phyloP scores from a whole-genome alignment of 192 early-diverging fungal species.

The Coemansia pectinata region DNA sequence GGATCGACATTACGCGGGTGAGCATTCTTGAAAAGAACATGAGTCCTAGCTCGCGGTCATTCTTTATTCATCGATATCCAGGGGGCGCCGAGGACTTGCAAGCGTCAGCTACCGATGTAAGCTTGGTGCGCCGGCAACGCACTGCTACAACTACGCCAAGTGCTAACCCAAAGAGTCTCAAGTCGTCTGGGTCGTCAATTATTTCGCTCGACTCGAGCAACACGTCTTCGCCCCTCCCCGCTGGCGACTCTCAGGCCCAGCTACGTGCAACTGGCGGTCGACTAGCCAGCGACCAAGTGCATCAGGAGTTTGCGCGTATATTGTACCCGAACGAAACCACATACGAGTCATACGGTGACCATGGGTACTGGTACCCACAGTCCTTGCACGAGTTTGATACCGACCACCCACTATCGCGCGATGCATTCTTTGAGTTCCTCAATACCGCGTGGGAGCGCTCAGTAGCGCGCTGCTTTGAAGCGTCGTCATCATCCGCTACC shows the following conservation, averaged over 20 bases:
- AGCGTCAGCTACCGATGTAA: background rate
- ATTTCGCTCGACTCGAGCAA: constrained; percentile 39
- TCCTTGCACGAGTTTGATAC: constrained; percentile 54
- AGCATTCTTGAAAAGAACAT: constrained; percentile 48
- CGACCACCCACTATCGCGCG: constrained; percentile 41
- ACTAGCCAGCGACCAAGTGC: constrained; percentile 23
- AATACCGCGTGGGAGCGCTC: constrained; percentile 52
- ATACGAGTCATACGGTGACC: constrained; percentile 52
- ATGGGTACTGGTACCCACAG: constrained; percentile 56
- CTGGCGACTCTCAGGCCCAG: constrained; percentile 4
- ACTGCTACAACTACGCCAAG: constrained; percentile 10
- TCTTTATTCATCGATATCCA: constrained; percentile 46
- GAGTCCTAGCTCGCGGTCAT: constrained; percentile 36
- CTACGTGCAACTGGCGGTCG: background rate
- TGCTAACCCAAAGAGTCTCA: constrained; percentile 13
- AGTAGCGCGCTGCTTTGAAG: constrained; percentile 48
- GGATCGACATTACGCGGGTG: constrained; percentile 50
- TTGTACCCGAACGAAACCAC: constrained; percentile 46
- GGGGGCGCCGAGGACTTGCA: constrained; percentile 12
- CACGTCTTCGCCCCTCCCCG: constrained; percentile 12
- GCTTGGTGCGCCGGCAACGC: constrained; percentile 17
- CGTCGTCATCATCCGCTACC: constrained; percentile 3
- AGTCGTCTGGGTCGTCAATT: constrained; percentile 41
- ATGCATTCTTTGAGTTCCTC: constrained; percentile 50
- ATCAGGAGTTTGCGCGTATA: constrained; percentile 47